Evolutionary conservation across 1,284 basidiomycete species (phyloP).

Genomic region (Ustilago nuda): DNA sequence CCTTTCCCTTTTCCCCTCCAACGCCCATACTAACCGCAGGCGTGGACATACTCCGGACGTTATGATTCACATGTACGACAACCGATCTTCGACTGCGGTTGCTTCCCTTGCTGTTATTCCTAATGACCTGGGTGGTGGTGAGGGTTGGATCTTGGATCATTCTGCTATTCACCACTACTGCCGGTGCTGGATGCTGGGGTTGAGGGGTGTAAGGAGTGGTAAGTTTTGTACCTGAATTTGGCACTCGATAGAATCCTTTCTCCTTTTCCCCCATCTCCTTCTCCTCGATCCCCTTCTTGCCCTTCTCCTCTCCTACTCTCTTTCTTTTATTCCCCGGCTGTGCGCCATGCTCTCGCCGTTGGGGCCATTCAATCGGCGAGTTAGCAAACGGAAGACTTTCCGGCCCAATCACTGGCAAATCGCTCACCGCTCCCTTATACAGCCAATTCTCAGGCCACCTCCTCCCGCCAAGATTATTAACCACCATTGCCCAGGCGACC

Average conservation of each 20-base stretch:
- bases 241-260: constrained; percentile 32
- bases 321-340: neutral
- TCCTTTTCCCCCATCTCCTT: constrained; percentile 9
- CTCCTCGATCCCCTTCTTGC: constrained; percentile 4
- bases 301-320: neutral
- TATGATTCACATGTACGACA: constrained; percentile 39
- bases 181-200: constrained; percentile 1
- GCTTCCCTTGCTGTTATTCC: constrained; percentile 44
- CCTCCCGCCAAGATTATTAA: constrained; percentile 57
- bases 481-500: constrained; percentile 60
- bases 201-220: neutral
- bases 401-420: constrained; percentile 42
- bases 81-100: constrained; percentile 24
- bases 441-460: constrained; percentile 52
- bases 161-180: constrained; percentile 12
- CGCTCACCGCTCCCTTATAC: constrained; percentile 29
- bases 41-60: constrained; percentile 14
- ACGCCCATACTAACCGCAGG: constrained; percentile 3
- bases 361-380: constrained; percentile 15
- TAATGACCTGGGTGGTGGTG: constrained; percentile 13
- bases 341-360: too few species aligned
- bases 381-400: constrained; percentile 41
- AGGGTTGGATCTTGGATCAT: constrained; percentile 31
- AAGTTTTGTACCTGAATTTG: constrained; percentile 19
- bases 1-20: neutral